Evolutionary conservation across 306 rosid genomes (phyloP), one percentile per base, ranked within the genome.

Genomic region (Astragalus membranaceus): DNA sequence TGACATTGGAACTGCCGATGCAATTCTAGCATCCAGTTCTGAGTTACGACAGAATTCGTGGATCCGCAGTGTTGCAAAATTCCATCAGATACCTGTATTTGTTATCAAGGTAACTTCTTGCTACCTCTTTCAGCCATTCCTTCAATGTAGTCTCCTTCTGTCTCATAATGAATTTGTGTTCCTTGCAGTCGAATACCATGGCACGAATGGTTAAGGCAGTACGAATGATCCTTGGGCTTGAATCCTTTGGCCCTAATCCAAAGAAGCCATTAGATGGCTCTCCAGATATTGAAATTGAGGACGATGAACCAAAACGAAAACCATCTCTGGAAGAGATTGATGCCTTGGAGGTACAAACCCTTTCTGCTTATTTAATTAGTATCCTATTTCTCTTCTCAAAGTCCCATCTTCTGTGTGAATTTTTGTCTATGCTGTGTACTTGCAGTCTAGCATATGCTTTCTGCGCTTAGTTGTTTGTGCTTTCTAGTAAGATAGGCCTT

Each of bases 161-260:
- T 75, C 60, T 7, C 50, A 64, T 61, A 71, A 36, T 59, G 53
- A 70, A 23, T 32, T 75, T 79, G 60, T 75, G 39, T 73, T 47
- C 32, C 26, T 73, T 81, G 82, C 90, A 95, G 99, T 89, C 92
- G 43, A 87, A 86, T 70, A 91, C 99, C 60, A 91, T 95, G 99
- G 95, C 99, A 60, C 97, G 89, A 78, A 85, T 95, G 87, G 95
- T 95, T 44, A 95, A 95, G 90, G 99, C 97, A 23, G 82, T 95
- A 13, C 95, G 95, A 53, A 87, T 87, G 95, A 86, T 95, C 69
- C 87, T 89, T n/a, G 92, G 86, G 73, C 80, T 79, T 72, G 96
- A 89, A 68, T 83, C 96, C 47, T 72, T 65, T 62, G 86, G 77
- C 64, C 80, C 81, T 51, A 49, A 4, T 64, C 68, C 77, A 44